Base-by-base conservation (phyloP, 306 rosid species). In the Quercus berberidifolia region DNA sequence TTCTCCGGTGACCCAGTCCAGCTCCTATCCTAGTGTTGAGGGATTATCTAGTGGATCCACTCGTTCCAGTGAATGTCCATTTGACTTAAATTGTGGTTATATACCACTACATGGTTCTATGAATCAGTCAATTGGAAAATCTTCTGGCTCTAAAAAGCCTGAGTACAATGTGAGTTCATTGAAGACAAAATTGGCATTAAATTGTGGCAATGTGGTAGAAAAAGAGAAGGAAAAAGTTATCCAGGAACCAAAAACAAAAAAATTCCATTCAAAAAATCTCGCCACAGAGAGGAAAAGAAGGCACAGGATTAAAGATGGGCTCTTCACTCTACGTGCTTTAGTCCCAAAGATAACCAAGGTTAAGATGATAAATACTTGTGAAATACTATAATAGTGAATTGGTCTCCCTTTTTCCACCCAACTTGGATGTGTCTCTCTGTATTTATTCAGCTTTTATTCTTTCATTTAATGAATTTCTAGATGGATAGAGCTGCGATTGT, bases 311-410 rank as follows among this genome's bases (percentile, higher is more conserved):
- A 87, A 84, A 69, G 83, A 81, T 15, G 87, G 87, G 67, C 89
- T 88, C 49, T 78, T 67, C 75, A 38, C 89, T 56, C 87, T 92
- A 33, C 86, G 98, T n/a, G 82, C 97, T 64, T 82, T 94, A 70
- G 97, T 94, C 63, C 97, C 98, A 28, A 92, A 86, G 69, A 94
- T 92, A 84, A 86, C 92, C 79, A 94, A 89, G 97, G 98, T 94
- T 82, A 51, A 57, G 77, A 74, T 41, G 43, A 57, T 60, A 28
- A 6, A 26, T 57, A 71, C 43, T 71, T 55, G 38, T 43, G 69
- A 74, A 33, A 57, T 62, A 54, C 55, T 26, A 18, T 2, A 51
- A 25, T 69, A 51, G 5, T 19, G 6, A 6, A 21, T 71, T 35
- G 71, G 7, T 31, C 8, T 65, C 46, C 46, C 19, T 15, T 28